Evolutionary conservation across 768 basidiomycete species (phyloP).

Genomic region (Tubosaeta brunneosetosa): DNA sequence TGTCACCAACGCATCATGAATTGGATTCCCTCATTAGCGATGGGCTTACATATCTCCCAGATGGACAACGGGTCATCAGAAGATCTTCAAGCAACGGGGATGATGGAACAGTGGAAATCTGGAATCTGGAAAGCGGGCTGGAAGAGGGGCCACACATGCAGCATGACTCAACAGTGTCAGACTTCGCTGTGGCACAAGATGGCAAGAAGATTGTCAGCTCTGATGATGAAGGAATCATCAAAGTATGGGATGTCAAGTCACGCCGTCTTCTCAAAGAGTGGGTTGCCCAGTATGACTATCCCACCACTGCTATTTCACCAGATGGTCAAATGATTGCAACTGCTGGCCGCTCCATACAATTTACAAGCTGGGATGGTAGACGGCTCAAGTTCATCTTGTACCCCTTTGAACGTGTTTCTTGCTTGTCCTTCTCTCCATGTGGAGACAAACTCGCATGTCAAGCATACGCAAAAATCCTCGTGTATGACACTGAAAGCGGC

Average conservation of each 20-base stretch:
- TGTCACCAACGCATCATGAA: too few relatives aligned
- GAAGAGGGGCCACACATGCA: neutral
- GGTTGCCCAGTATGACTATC: neutral
- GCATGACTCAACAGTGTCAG: neutral
- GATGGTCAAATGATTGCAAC: neutral
- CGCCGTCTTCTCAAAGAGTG: neutral
- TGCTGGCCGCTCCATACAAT: neutral
- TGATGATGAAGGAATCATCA: neutral
- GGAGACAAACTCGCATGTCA: neutral
- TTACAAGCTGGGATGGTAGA: too few relatives aligned
- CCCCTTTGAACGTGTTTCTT: too few relatives aligned
- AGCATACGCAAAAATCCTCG: neutral
- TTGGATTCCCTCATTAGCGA: too few relatives aligned
- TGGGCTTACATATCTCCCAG: neutral
- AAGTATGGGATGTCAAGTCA: neutral
- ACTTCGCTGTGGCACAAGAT: neutral
- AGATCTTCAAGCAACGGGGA: neutral
- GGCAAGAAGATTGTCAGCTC: neutral
- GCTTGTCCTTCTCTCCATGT: neutral
- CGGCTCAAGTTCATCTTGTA: too few relatives aligned
- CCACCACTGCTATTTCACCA: neutral
- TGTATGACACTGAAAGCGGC: neutral
- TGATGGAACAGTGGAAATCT: neutral
- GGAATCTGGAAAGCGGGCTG: neutral
- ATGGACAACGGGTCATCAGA: neutral